A percentile compares a stretch with the other conserved stretches of the same genome.
phyloP scores from a whole-genome alignment of 129 eudicot species.

The Logfia minima region DNA sequence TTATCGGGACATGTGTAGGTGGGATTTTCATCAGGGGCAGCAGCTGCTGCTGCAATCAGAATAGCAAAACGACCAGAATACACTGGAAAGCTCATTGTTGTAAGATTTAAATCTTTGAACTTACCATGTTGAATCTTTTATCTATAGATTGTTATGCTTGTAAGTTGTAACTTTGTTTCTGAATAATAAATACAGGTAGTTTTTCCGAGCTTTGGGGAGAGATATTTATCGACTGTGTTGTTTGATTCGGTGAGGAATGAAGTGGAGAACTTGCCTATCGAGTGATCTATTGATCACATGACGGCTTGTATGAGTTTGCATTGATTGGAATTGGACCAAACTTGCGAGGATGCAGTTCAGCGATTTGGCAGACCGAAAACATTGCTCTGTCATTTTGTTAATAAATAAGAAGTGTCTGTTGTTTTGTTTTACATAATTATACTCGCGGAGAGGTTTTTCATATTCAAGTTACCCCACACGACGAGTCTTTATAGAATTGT shows the following conservation, averaged over 20 bases:
- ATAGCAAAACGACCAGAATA: constrained; percentile 57
- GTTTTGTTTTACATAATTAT: background rate
- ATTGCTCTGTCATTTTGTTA: background rate
- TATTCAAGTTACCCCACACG: no score
- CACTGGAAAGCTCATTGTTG: constrained; percentile 69
- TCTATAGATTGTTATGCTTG: no score
- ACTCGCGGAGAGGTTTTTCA: no score
- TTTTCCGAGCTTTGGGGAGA: constrained; percentile 71
- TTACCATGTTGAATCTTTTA: background rate
- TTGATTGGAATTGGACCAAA: background rate
- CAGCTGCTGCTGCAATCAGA: constrained; percentile 69
- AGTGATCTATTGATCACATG: constrained; percentile 19
- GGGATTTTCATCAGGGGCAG: constrained; percentile 74
- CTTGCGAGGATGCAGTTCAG: background rate
- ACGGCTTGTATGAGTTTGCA: background rate
- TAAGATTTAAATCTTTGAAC: constrained; percentile 35
- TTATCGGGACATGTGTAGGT: constrained; percentile 37
- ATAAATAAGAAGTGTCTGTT: background rate
- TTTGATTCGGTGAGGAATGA: constrained; percentile 60
- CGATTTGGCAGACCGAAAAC: background rate
- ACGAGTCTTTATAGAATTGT: background rate
- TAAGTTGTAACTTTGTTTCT: background rate
- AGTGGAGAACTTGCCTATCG: constrained; percentile 45
- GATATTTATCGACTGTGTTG: constrained; percentile 57
- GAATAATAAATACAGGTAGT: constrained; percentile 32